A percentile compares a stretch with the other conserved stretches of the same genome.
Conservation (phyloP, 2,329 filamentous ascomycete species). For the Talaromyces rugulosus region DNA sequence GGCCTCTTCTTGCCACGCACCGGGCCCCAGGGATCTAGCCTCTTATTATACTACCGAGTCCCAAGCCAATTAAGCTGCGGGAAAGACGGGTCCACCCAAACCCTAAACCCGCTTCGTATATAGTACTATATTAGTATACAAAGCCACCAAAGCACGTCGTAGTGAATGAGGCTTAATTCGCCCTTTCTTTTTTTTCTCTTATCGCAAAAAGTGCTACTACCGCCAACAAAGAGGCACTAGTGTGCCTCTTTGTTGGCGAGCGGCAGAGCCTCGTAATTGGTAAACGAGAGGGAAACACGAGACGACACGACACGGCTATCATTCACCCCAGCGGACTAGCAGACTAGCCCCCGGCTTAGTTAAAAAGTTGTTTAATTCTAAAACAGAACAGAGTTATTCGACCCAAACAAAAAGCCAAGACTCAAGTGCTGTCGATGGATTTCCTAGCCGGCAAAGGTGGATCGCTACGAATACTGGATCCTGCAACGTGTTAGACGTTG, state of each 20-base stretch:
- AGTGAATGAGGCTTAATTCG: background rate
- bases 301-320: too few species aligned
- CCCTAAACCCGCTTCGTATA: background rate
- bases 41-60: background rate
- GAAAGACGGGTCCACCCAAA: background rate
- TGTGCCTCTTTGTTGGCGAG: too few species aligned
- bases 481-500: too few species aligned
- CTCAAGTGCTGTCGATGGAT: background rate
- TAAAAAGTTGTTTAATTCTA: background rate
- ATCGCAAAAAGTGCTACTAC: background rate
- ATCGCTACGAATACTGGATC: background rate
- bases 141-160: background rate
- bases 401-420: background rate
- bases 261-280: background rate
- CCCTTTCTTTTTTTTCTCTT: background rate
- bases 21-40: background rate
- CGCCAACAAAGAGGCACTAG: background rate
- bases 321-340: background rate
- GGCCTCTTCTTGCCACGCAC: background rate
- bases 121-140: background rate
- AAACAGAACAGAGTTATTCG: background rate
- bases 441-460: background rate
- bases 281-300: too few species aligned
- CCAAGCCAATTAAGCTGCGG: background rate
- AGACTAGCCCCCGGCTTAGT: background rate